phyloP scores from a whole-genome alignment of 2,329 filamentous ascomycete genomes.

The Plenodomus tracheiphilus region DNA sequence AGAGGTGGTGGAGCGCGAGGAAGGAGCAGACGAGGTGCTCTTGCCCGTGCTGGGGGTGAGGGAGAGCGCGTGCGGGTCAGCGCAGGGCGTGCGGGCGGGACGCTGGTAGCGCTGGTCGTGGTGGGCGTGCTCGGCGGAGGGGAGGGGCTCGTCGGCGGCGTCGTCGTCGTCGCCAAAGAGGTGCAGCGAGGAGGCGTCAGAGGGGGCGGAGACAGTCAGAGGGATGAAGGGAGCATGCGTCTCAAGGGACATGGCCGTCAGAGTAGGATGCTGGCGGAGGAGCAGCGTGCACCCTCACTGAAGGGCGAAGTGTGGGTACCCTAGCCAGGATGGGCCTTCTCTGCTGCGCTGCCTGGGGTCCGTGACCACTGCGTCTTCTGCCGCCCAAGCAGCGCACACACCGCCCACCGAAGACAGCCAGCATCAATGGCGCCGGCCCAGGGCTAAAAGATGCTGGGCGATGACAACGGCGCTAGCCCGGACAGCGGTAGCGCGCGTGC shows the following conservation, averaged over 20 bases:
- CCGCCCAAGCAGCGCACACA: constrained; percentile 27
- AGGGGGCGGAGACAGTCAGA: constrained; percentile 26
- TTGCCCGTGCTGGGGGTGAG: constrained; percentile 3
- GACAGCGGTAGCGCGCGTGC: constrained; percentile 24
- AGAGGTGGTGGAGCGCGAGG: constrained; percentile 14
- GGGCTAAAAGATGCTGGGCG: constrained; percentile 32
- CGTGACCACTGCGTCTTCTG: constrained; percentile 29
- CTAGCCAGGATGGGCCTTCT: constrained; percentile 37
- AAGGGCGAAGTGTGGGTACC: constrained; percentile 41
- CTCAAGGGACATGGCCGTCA: constrained; percentile 38
- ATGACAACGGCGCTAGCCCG: constrained; percentile 21
- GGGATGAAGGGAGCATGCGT: constrained; percentile 33
- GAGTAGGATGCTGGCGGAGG: constrained; percentile 39
- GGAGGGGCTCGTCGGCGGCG: constrained; percentile 8
- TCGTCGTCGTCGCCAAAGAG: background rate
- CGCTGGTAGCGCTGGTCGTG: constrained; percentile 5
- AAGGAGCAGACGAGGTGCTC: constrained; percentile 13
- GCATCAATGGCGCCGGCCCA: constrained; percentile 26
- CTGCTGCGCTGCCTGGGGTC: constrained; percentile 17
- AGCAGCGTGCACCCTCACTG: constrained; percentile 30
- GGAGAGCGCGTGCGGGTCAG: constrained; percentile 11
- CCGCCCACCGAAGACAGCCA: constrained; percentile 34
- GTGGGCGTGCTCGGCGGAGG: constrained; percentile 1
- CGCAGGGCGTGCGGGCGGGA: constrained; percentile 5
- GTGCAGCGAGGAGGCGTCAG: constrained; percentile 10